Evolutionary conservation across 768 basidiomycete genomes (phyloP).

Genomic region (Antrodiella citrinella): DNA sequence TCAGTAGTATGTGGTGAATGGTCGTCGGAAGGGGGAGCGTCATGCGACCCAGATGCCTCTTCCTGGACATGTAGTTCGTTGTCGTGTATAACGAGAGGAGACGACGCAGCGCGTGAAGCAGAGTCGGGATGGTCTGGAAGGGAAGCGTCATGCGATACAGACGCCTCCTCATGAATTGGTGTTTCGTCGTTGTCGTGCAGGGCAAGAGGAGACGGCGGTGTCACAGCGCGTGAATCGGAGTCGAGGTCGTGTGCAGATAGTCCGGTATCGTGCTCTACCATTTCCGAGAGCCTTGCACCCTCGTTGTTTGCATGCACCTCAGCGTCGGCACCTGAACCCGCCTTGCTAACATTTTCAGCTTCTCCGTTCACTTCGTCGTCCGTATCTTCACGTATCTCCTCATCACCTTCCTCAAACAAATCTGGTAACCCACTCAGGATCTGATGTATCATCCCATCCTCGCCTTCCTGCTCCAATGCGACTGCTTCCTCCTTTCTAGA

Average conservation of each 20-base stretch:
- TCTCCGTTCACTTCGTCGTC: neutral
- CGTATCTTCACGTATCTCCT: constrained; percentile 4
- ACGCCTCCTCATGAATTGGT: neutral
- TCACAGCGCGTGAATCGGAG: neutral
- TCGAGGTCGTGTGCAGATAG: neutral
- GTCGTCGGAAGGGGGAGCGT: neutral
- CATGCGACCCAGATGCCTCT: neutral
- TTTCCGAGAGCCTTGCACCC: neutral
- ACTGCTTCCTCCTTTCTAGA: constrained; percentile 61
- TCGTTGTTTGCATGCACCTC: neutral
- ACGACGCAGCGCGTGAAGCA: too few species aligned
- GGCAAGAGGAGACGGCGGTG: neutral
- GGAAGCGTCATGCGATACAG: neutral
- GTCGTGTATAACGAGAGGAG: too few species aligned
- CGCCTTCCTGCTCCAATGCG: constrained; percentile 55
- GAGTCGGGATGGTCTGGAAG: neutral
- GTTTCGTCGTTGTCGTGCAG: too few species aligned
- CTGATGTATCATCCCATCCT: constrained; percentile 79
- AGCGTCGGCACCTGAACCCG: neutral
- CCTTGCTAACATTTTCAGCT: neutral
- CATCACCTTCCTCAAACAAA: constrained; percentile 37
- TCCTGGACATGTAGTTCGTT: neutral
- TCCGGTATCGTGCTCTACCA: neutral
- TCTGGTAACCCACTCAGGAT: constrained; percentile 57
- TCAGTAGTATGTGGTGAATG: neutral